These are phyloP conservation scores for Novymonas esmeraldas DNA, from an alignment of 208 protist species.

Conservation along the genomic window DNA sequence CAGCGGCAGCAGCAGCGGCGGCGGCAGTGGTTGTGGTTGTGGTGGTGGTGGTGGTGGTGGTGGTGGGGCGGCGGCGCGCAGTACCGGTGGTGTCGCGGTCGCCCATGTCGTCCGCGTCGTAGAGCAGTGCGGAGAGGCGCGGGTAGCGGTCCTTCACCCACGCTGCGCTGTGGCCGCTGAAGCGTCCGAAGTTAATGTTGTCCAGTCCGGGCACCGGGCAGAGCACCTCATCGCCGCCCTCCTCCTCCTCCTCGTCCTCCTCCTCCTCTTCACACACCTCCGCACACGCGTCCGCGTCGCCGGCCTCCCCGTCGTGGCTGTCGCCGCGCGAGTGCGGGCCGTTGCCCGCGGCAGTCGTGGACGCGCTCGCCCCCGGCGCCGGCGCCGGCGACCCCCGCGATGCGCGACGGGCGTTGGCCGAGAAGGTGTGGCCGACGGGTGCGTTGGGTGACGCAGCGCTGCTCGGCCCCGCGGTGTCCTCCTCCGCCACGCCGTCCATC, in stretches of 20 bases:
- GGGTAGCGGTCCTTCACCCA: constrained; percentile 72
- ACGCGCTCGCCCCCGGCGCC: neutral
- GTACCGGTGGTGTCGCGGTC: neutral
- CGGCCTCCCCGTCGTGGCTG: too few relatives aligned
- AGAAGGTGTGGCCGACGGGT: neutral
- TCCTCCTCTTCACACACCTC: neutral
- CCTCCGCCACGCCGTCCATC: constrained; percentile 35
- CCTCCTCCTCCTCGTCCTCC: constrained; percentile 34
- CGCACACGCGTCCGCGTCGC: neutral
- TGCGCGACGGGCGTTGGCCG: too few relatives aligned
- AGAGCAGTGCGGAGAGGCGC: constrained; percentile 63
- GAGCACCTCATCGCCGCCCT: constrained; percentile 69
- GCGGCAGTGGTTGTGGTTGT: neutral
- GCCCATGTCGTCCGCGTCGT: constrained; percentile 29
- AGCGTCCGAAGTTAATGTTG: constrained; percentile 86
- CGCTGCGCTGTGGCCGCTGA: constrained; percentile 61
- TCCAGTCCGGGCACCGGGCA: constrained; percentile 82
- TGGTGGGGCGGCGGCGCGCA: neutral
- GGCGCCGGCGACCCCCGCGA: too few relatives aligned
- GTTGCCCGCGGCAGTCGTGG: neutral
- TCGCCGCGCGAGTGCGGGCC: neutral
- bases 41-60: neutral
- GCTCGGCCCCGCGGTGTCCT: constrained; percentile 11
- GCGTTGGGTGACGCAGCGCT: neutral
- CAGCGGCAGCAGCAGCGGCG: neutral